Base-by-base conservation (phyloP, 139 green algal genomes). In the Pleodorina starrii region DNA sequence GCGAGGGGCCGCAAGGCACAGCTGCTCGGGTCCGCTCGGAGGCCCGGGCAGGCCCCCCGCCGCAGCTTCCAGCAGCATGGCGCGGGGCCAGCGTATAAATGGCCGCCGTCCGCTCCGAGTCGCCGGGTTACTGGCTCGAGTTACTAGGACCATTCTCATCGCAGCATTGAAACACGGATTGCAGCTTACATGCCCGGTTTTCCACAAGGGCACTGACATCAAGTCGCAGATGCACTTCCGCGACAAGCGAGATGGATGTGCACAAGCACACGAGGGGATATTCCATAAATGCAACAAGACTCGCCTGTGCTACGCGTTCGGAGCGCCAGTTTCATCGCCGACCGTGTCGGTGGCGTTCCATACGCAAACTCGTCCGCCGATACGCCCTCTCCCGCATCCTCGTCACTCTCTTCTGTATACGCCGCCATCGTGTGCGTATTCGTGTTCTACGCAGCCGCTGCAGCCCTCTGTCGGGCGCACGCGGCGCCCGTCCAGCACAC, bases 321-420 rank as follows among this genome's bases (percentile, higher is more conserved):
- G 2, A 19, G 54, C 43, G 57, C 9, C 36, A 73, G 36, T 36
- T 74, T 74, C 54, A 57, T 85, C 21, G 78, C 51, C 10, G 36
- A 57, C 23, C 78, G 51, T n/a, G 78, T 85, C 36, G 78, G 78
- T n/a, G 80, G 59, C 3, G 80, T 86, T 4, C 59, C 80, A 43
- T 48, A 63, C 11, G 27, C 27, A 44, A 63, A 32, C 11, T 76
- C 11, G 5, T 68, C 81, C 19, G 32, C 36, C 35, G 14, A 5
- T 59, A 19, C 50, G 35, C 50, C 78, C 35, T 85, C 78, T 44
- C 44, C 74, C 10, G 35, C 25, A 82, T 73, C 54, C 2, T 73
- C 78, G 17, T 85, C 74, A 25, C 74, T 82, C 4, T 57, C 72
- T 9, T 80, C 72, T 35, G 42, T 57, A 43, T 80, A 80, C 7